Conservation (phyloP, 2,329 filamentous ascomycete genomes). For the Nectriaceae sp. region DNA sequence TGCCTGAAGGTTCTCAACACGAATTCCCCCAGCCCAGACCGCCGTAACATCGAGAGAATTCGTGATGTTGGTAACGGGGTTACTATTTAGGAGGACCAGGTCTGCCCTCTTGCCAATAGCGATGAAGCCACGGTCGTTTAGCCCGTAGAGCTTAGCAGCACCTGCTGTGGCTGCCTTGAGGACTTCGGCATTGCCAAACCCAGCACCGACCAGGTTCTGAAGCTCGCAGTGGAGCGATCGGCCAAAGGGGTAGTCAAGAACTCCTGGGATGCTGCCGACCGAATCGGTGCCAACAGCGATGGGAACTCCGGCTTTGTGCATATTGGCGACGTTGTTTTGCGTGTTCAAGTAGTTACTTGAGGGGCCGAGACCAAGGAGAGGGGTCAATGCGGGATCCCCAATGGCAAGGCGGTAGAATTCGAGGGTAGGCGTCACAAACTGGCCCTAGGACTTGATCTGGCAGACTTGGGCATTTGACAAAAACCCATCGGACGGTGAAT, state of each 20-base stretch:
- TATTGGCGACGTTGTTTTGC: no score
- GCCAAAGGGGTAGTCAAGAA: slow-evolving; percentile 12
- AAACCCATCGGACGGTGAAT: no score
- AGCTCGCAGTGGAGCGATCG: slow-evolving; percentile 28
- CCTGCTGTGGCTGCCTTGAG: slow-evolving; percentile 22
- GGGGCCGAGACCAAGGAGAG: no score
- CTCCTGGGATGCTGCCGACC: slow-evolving; percentile 17
- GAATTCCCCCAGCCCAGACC: slow-evolving; percentile 31
- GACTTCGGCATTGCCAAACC: slow-evolving; percentile 17
- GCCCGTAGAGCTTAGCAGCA: slow-evolving; percentile 19
- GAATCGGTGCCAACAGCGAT: slow-evolving; percentile 36
- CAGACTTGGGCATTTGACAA: no score
- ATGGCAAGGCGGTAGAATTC: no score
- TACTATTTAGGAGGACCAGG: slow-evolving; percentile 30
- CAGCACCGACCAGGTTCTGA: slow-evolving; percentile 19
- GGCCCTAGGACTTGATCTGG: no score
- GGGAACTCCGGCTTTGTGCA: slow-evolving; percentile 29
- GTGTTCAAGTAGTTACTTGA: no score
- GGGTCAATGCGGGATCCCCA: no score
- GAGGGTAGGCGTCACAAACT: no score
- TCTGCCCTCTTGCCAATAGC: slow-evolving; percentile 29
- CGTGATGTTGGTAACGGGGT: slow-evolving; percentile 30
- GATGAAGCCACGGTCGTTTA: slow-evolving; percentile 29
- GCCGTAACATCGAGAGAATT: slow-evolving; percentile 24
- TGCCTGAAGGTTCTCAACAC: no score